Percentiles rank a stretch among this genome's conserved stretches.
Conservation (phyloP, 208 protist species). For the Acanthamoeba triangularis region DNA sequence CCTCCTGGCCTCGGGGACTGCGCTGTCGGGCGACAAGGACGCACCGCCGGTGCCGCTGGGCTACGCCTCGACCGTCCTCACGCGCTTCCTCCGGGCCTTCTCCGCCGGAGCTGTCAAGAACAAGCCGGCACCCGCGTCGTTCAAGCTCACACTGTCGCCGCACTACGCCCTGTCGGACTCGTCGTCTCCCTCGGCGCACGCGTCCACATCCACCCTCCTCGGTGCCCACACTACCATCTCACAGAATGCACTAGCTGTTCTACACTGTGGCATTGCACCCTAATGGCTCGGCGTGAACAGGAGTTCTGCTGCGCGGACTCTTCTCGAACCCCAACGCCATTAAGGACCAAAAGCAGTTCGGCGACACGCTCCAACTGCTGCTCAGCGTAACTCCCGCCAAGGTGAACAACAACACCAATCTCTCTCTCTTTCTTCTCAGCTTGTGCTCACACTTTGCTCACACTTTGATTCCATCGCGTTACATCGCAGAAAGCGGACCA, state of each 20-base stretch:
- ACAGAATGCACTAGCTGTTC: no score
- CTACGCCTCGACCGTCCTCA: neutral
- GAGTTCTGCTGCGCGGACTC: constrained; percentile 15
- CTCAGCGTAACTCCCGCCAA: neutral
- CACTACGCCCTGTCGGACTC: neutral
- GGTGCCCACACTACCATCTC: no score
- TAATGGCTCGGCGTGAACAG: neutral
- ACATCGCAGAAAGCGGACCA: neutral
- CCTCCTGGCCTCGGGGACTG: neutral
- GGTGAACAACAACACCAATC: no score
- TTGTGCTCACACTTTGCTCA: no score
- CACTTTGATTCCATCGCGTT: no score
- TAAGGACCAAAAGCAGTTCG: constrained; percentile 9
- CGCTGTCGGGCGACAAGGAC: neutral
- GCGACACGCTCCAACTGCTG: neutral
- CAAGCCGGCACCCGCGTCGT: neutral
- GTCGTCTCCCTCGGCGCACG: neutral
- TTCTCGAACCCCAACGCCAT: constrained; percentile 20
- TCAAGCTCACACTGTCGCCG: neutral
- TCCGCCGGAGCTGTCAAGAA: neutral
- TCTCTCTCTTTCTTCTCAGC: neutral
- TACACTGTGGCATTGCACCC: no score
- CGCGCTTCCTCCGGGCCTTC: constrained; percentile 42
- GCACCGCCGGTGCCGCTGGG: neutral
- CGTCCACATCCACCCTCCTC: neutral